Percentiles rank a stretch among this genome's conserved stretches.
Conservation (phyloP, 108 stramenopile species). For the Pseudonitzschia pungens region DNA sequence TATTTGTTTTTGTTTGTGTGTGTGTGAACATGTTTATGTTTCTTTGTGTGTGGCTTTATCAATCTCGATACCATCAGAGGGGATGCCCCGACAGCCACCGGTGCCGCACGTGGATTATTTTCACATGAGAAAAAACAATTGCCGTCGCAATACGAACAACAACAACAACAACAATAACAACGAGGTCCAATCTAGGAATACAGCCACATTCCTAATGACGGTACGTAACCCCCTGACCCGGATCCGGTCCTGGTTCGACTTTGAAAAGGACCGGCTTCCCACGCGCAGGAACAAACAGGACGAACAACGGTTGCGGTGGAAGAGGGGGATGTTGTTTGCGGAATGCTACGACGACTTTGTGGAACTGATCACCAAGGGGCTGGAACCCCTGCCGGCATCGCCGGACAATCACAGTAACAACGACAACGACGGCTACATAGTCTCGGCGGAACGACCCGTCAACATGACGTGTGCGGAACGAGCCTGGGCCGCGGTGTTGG, state of each 20-base stretch:
- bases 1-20: not conserved
- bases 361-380: conserved; percentile 20
- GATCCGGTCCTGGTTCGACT: conserved; percentile 38
- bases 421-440: not conserved
- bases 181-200: not conserved
- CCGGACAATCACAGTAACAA: not conserved
- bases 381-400: not conserved
- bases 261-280: conserved; percentile 37
- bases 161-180: too few relatives aligned
- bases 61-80: not conserved
- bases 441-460: not conserved
- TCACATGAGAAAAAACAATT: conserved; percentile 35
- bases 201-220: conserved; percentile 26
- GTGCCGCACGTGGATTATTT: conserved; percentile 31
- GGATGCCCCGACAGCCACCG: conserved; percentile 36
- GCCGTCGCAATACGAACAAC: too few relatives aligned
- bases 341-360: conserved; percentile 38
- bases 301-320: conserved; percentile 11
- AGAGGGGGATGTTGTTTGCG: conserved; percentile 27
- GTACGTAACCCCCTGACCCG: conserved; percentile 36
- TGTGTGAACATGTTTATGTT: too few relatives aligned
- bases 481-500: conserved; percentile 39
- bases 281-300: conserved; percentile 23
- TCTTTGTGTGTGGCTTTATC: not conserved
- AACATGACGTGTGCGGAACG: conserved; percentile 41